Base-by-base conservation (phyloP, 352 stramenopile species). In the Porosira glacialis region DNA sequence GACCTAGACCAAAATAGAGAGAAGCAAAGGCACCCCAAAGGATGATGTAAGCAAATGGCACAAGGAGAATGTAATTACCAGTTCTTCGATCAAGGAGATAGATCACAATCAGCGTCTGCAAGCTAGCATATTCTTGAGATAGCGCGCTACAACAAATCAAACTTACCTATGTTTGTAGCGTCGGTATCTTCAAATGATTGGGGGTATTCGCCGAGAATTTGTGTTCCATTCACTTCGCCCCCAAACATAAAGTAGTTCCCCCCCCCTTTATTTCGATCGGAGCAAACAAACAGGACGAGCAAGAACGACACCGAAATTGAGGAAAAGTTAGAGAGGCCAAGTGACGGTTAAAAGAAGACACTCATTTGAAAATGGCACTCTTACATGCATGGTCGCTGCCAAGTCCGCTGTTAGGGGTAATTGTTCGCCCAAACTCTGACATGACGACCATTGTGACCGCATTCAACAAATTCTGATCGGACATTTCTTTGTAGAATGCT, bases 191-290 rank as follows among this genome's bases (percentile, higher is more conserved):
- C 33, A 59, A 55, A 27, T 76, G 5, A 65, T 57, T 35, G 8
- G 30, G 80, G 80, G 59, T 83, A 88, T 35, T 61, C 8, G 17
- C 80, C 80, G 8, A 85, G 55, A 21, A 88, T 72, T 22, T 60
- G 53, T 15, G 45, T 35, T 45, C 77, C 74, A 17, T 75, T 59
- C 2, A 88, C 22, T 48, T 74, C 27, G 27, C 79, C 79, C 33
- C 70, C 66, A 28, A 51, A 70, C 13, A 86, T 44, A 26, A 75
- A 79, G 5, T 53, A 13, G 50, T 79, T 76, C 0, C 68, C 74
- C 30, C 74, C 74, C 74, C 74, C n/a, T n/a, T n/a, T n/a, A n/a
- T n/a, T n/a, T n/a, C n/a, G n/a, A n/a, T n/a, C n/a, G n/a, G n/a
- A n/a, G n/a, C n/a, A n/a, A n/a, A n/a, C n/a, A n/a, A n/a, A n/a